Percentiles rank a stretch among this genome's conserved stretches.
These are phyloP conservation scores for Hypoxylon intermedium DNA, from an alignment of 495 filamentous ascomycete genomes.

Conservation along the genomic window DNA sequence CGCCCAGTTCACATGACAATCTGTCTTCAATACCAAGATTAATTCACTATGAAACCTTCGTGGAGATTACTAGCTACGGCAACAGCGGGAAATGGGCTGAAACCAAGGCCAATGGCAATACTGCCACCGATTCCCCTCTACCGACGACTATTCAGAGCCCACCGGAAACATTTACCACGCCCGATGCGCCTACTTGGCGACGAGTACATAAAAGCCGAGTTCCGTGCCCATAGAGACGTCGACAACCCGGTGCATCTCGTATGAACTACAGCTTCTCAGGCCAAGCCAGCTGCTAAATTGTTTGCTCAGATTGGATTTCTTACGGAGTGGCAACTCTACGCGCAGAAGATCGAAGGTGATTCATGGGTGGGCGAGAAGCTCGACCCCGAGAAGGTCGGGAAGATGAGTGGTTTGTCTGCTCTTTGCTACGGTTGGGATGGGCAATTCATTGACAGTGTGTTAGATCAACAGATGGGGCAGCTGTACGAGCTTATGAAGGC, in stretches of 20 bases:
- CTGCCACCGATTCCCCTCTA: conserved; percentile 92
- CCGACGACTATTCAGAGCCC: conserved; percentile 82
- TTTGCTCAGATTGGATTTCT: conserved; percentile 84
- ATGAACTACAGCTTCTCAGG: conserved; percentile 38
- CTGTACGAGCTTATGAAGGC: conserved; percentile 92
- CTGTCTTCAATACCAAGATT: not conserved
- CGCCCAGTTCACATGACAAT: conserved; percentile 1
- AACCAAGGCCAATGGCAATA: conserved; percentile 72
- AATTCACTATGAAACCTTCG: conserved; percentile 39
- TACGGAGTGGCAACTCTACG: conserved; percentile 95
- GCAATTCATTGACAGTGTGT: conserved; percentile 5
- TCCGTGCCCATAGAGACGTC: conserved; percentile 76
- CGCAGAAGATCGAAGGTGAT: conserved; percentile 86
- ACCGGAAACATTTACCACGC: conserved; percentile 74
- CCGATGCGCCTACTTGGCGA: conserved; percentile 87
- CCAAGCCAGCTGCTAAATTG: not conserved
- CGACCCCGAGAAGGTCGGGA: conserved; percentile 79
- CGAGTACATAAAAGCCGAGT: conserved; percentile 89
- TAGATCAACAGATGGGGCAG: conserved; percentile 92
- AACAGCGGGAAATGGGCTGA: conserved; percentile 40
- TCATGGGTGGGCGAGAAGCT: conserved; percentile 79
- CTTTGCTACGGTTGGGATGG: not conserved
- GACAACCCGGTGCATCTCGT: conserved; percentile 95
- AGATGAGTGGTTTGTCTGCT: conserved; percentile 84
- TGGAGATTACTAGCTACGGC: conserved; percentile 43